Conservation (phyloP, 805 yeast genomes). For the Candida namnaoensis region DNA sequence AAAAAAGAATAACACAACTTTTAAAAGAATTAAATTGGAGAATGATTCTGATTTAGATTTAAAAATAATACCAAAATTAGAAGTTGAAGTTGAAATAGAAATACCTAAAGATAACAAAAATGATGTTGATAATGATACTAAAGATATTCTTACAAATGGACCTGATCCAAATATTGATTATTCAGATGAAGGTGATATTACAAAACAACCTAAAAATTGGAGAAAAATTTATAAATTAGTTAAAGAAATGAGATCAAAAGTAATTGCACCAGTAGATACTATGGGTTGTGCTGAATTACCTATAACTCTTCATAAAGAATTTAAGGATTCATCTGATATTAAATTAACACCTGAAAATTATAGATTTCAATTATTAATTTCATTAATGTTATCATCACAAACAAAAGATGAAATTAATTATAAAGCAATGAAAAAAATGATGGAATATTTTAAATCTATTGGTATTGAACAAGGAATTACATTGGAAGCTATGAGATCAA, state of each 20-base stretch:
- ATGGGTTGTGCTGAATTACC: slow-evolving; percentile 74
- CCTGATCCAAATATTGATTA: background rate
- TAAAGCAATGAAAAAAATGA: slow-evolving; percentile 58
- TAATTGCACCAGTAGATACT: slow-evolving; percentile 79
- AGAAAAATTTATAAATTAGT: slow-evolving; percentile 48
- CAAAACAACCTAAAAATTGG: slow-evolving; percentile 36
- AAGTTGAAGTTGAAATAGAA: background rate
- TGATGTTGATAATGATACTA: too few species aligned
- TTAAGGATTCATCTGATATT: slow-evolving; percentile 7
- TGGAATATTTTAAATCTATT: slow-evolving; percentile 31
- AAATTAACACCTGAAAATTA: slow-evolving; percentile 25
- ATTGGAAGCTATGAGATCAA: slow-evolving; percentile 40
- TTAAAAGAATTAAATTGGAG: too few species aligned
- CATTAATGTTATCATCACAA: slow-evolving; percentile 84
- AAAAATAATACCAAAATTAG: too few species aligned
- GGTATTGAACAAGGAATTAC: slow-evolving; percentile 47
- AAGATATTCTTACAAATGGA: background rate
- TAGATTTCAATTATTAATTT: slow-evolving; percentile 68
- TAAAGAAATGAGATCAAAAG: slow-evolving; percentile 54
- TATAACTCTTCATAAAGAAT: slow-evolving; percentile 23
- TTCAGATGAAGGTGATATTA: background rate
- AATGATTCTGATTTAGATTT: too few species aligned
- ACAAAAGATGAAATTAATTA: slow-evolving; percentile 85
- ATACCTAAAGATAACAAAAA: background rate
- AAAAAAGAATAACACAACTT: too few species aligned